Percentiles rank a stretch among this genome's conserved stretches.
Conservation (phyloP, 345 rosid genomes). For the Kernera saxatilis region DNA sequence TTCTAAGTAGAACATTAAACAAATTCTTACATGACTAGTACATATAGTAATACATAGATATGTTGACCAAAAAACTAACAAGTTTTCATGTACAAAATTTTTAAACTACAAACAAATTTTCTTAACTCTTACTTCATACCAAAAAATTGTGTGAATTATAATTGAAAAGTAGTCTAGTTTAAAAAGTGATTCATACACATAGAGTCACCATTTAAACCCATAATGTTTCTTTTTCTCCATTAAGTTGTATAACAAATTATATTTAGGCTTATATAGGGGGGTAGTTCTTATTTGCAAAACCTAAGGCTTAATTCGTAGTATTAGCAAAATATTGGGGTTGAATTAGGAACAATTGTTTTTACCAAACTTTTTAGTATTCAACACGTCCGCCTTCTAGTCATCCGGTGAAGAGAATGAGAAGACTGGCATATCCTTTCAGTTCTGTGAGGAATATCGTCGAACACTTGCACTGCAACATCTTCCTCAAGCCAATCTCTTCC, state of each 20-base stretch:
- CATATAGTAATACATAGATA: too few species aligned
- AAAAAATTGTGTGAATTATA: background rate
- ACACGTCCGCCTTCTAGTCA: background rate
- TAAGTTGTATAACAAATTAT: too few species aligned
- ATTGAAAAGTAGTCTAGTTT: background rate
- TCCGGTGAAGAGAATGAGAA: conserved; percentile 10
- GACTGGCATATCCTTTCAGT: conserved; percentile 14
- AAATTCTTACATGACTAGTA: background rate
- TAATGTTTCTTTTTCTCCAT: too few species aligned
- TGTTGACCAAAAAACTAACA: too few species aligned
- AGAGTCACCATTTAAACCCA: background rate
- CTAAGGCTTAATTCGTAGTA: background rate
- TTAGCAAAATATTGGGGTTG: background rate
- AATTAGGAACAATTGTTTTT: background rate
- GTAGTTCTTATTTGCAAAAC: background rate
- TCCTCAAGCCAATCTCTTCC: conserved; percentile 31
- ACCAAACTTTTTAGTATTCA: background rate
- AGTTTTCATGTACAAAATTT: too few species aligned
- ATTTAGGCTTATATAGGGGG: background rate
- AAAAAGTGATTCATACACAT: background rate
- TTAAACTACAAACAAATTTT: too few species aligned
- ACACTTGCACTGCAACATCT: conserved; percentile 41
- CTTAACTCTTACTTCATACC: too few species aligned
- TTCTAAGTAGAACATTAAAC: background rate
- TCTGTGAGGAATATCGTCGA: conserved; percentile 54